Evolutionary conservation across 83 land plant species (phyloP), one percentile per base, ranked within the genome.

Genomic region (Isoetes engelmannii): DNA sequence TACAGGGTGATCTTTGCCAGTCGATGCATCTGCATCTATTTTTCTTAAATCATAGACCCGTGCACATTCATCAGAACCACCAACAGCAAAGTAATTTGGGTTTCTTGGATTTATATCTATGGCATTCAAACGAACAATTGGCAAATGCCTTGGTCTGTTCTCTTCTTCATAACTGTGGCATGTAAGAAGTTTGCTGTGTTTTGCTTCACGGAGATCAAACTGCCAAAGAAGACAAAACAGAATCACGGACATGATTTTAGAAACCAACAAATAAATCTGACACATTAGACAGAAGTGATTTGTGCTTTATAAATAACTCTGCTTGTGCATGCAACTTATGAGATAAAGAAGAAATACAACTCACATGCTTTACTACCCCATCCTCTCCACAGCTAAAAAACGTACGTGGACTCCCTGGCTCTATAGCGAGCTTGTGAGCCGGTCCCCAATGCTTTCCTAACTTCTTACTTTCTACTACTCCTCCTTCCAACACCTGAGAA

Each of bases 361-460:
- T 78, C 69, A 93, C 98, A 73, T 84, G 98, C 42, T 78, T 83
- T 48, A 93, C 96, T 53, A 90, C 57, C 53, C 96, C 98, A 84
- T 93, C 98, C 80, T 93, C 98, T 49, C 90, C 96, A 75, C 96
- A 87, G 21, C 89, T 85, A 58, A 84, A 90, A 65, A 93, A 90
- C 45, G 81, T 81, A 62, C 89, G 80, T 55, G 96, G 85, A 72
- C 89, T 89, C 44, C 98, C 98, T 73, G 95, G 96, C 71, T 92
- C 92, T 61, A 89, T 70, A 6, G 96, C 92, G 70, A 93, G 72
- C 76, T 90, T 93, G 76, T 93, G 96, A 67, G 86, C 98, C 48
- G 86, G 81, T 5, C 92, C 89, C 0, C 67, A 74, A 72, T 93
- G 98, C 54, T 74, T 73, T 44, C 70, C 86, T 51, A 93, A 81